Evolutionary conservation across 2,329 filamentous ascomycete genomes (phyloP).

Genomic region (Aaosphaeria arxii): DNA sequence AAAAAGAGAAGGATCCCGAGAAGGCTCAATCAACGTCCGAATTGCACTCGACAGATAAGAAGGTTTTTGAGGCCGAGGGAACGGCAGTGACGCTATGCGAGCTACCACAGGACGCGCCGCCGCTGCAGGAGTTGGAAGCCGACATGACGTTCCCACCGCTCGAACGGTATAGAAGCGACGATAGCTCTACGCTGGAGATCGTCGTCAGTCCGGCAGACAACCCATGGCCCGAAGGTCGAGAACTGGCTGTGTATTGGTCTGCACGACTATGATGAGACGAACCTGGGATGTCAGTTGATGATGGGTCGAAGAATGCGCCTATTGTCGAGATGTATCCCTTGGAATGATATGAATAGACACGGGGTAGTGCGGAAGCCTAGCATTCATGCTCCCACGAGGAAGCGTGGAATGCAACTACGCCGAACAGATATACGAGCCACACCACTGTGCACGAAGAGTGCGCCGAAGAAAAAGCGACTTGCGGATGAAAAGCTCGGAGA

Average conservation of each 20-base stretch:
- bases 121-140: slow-evolving; percentile 14
- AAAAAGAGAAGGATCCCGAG: not conserved
- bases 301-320: too few relatives aligned
- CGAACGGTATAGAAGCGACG: not conserved
- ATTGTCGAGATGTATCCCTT: too few relatives aligned
- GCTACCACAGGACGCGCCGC: slow-evolving; percentile 9
- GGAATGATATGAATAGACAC: too few relatives aligned
- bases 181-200: not conserved
- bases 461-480: too few relatives aligned
- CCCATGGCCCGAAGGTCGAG: not conserved
- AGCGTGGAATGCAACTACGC: too few relatives aligned
- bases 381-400: too few relatives aligned
- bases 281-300: not conserved
- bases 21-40: slow-evolving; percentile 2
- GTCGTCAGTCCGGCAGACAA: not conserved
- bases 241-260: not conserved
- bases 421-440: too few relatives aligned
- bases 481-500: too few relatives aligned
- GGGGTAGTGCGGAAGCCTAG: too few relatives aligned
- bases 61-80: slow-evolving; percentile 10
- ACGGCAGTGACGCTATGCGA: slow-evolving; percentile 15
- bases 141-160: not conserved
- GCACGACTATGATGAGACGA: not conserved
- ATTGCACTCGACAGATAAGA: slow-evolving; percentile 10
- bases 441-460: too few relatives aligned